These are phyloP conservation scores for Microcos paniculata DNA, from an alignment of 345 rosid genomes.

Conservation along the genomic window DNA sequence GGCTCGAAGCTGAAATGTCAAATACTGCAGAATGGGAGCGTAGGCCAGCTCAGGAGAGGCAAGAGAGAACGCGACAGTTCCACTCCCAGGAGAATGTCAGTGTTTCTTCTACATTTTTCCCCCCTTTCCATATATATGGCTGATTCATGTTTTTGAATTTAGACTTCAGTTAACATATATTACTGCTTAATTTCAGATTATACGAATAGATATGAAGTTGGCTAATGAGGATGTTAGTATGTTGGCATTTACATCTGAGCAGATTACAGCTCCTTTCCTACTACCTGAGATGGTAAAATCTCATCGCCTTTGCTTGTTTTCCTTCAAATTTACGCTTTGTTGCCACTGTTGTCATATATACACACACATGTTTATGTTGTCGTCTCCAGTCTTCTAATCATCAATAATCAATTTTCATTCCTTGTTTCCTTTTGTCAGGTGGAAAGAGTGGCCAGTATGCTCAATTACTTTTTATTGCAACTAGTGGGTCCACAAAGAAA, in stretches of 20 bases:
- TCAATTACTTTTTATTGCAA: constrained; percentile 92
- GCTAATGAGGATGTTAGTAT: constrained; percentile 97
- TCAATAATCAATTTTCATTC: neutral
- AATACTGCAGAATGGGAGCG: constrained; percentile 90
- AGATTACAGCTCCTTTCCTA: constrained; percentile 90
- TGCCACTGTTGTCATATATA: neutral
- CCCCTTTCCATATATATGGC: neutral
- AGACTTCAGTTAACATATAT: constrained; percentile 9
- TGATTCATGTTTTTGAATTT: neutral
- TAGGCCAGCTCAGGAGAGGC: constrained; percentile 94
- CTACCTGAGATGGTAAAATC: constrained; percentile 95
- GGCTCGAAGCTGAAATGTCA: constrained; percentile 94
- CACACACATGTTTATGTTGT: neutral
- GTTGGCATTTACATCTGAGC: constrained; percentile 93
- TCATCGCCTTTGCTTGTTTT: constrained; percentile 6
- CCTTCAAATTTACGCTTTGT: neutral
- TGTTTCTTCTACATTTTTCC: neutral
- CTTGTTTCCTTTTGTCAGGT: constrained; percentile 46
- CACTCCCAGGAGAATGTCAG: constrained; percentile 95
- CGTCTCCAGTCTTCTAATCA: neutral
- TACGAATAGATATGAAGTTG: constrained; percentile 92
- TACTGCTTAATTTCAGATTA: constrained; percentile 52
- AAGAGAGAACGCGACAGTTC: constrained; percentile 90
- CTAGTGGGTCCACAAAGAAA: constrained; percentile 97
- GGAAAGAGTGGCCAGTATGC: constrained; percentile 97